Percentiles rank a stretch among this genome's conserved stretches.
Evolutionary conservation across 2,329 filamentous ascomycete species (phyloP).

Genomic region (Cytospora leucostoma): DNA sequence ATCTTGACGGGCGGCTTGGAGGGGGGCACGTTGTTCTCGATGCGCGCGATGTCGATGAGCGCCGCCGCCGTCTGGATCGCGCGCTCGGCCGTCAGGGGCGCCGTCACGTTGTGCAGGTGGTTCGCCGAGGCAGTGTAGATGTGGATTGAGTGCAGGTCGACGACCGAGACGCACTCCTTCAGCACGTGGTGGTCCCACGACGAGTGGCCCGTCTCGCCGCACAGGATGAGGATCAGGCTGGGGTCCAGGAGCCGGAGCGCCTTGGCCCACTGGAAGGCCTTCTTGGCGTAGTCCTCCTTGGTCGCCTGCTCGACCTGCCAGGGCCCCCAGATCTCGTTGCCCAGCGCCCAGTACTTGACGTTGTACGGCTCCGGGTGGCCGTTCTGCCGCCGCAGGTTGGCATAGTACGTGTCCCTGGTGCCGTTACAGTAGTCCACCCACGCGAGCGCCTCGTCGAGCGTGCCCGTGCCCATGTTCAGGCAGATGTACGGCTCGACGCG

Average conservation of each 20-base stretch:
- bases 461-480: constrained; percentile 80
- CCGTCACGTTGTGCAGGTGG: constrained; percentile 56
- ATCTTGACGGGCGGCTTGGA: constrained; percentile 66
- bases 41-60: constrained; percentile 72
- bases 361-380: constrained; percentile 77
- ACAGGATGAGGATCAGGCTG: constrained; percentile 68
- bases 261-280: constrained; percentile 72
- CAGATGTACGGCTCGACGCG: constrained; percentile 77
- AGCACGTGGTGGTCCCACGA: constrained; percentile 75
- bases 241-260: constrained; percentile 73
- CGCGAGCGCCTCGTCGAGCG: constrained; percentile 57
- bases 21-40: constrained; percentile 64
- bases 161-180: constrained; percentile 65
- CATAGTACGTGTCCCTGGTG: constrained; percentile 75
- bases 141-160: constrained; percentile 82
- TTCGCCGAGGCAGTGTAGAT: constrained; percentile 67
- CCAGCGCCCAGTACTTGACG: constrained; percentile 83
- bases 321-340: constrained; percentile 71
- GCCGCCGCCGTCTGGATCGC: constrained; percentile 70
- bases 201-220: constrained; percentile 68
- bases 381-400: constrained; percentile 75
- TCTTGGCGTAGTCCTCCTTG: constrained; percentile 68
- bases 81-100: constrained; percentile 69
- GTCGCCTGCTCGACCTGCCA: constrained; percentile 70
- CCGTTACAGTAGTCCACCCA: constrained; percentile 91